A percentile compares a stretch with the other conserved stretches of the same genome.
Evolutionary conservation across 2,329 filamentous ascomycete genomes (phyloP).

Genomic region (Bimuria novae-zelandiae): DNA sequence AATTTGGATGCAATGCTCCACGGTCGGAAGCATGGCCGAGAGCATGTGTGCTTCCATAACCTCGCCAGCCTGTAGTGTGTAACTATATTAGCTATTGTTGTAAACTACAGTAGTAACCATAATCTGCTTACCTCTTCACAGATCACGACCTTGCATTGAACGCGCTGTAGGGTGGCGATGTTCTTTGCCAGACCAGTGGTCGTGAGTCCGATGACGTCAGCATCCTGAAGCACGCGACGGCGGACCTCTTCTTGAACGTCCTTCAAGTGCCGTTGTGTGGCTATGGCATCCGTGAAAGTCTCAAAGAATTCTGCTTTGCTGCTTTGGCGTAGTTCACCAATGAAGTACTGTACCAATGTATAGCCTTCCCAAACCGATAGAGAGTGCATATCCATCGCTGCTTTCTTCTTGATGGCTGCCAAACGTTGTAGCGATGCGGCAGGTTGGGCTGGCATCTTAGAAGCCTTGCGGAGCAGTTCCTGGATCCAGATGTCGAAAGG

Average conservation of each 20-base stretch:
- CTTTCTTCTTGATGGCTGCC: conserved; percentile 13
- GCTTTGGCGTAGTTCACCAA: too few species aligned
- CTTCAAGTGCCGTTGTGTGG: conserved; percentile 6
- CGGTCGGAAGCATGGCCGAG: conserved; percentile 61
- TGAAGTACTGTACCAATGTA: too few species aligned
- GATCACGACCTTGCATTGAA: conserved; percentile 62
- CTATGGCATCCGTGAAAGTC: too few species aligned
- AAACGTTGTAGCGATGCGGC: too few species aligned
- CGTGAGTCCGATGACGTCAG: conserved; percentile 63
- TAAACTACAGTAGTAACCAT: too few species aligned
- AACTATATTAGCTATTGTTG: too few species aligned
- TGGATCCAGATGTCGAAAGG: conserved; percentile 33
- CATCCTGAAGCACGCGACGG: conserved; percentile 46
- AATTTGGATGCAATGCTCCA: conserved; percentile 67
- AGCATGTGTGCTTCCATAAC: conserved; percentile 68
- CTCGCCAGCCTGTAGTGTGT: conserved; percentile 72
- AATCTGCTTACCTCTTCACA: too few species aligned
- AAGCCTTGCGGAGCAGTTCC: too few species aligned
- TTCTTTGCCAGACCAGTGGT: conserved; percentile 65
- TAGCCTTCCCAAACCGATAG: too few species aligned
- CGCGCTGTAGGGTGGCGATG: conserved; percentile 53
- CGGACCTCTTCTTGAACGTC: conserved; percentile 46
- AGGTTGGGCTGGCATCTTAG: too few species aligned
- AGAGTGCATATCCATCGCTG: too few species aligned
- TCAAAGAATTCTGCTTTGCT: too few species aligned